phyloP scores from a whole-genome alignment of 2,329 filamentous ascomycete species.

The Venturiaceae sp. region DNA sequence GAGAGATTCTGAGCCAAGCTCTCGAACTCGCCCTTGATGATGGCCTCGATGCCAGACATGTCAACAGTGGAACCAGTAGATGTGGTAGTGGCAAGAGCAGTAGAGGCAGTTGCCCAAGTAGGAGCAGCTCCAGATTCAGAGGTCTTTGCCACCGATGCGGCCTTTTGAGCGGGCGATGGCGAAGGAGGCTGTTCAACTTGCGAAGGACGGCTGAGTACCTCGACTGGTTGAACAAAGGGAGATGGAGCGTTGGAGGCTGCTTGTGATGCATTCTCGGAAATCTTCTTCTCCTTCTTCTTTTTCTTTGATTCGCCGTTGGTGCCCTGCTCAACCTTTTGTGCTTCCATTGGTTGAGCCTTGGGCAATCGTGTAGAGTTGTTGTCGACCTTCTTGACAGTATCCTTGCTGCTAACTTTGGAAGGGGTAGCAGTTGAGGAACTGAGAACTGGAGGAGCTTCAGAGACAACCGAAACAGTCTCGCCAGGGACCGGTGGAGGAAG shows the following conservation, averaged over 20 bases:
- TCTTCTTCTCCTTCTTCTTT: constrained; percentile 43
- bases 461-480: background rate
- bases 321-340: constrained; percentile 3
- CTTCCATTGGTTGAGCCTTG: background rate
- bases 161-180: background rate
- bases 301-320: constrained; percentile 54
- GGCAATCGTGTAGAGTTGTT: background rate
- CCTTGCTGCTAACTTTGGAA: background rate
- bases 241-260: background rate
- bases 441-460: background rate
- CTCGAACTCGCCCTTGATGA: constrained; percentile 40
- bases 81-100: background rate
- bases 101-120: background rate
- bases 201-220: background rate
- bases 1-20: constrained; percentile 51
- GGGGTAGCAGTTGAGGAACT: background rate
- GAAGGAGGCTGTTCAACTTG: background rate
- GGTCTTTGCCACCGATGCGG: background rate
- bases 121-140: background rate
- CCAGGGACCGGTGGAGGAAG: constrained; percentile 1
- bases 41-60: background rate
- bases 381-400: background rate
- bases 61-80: background rate
- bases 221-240: background rate
- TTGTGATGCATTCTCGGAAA: background rate